phyloP scores from a whole-genome alignment of 2,329 filamentous ascomycete species.

The Nothophoma quercina region DNA sequence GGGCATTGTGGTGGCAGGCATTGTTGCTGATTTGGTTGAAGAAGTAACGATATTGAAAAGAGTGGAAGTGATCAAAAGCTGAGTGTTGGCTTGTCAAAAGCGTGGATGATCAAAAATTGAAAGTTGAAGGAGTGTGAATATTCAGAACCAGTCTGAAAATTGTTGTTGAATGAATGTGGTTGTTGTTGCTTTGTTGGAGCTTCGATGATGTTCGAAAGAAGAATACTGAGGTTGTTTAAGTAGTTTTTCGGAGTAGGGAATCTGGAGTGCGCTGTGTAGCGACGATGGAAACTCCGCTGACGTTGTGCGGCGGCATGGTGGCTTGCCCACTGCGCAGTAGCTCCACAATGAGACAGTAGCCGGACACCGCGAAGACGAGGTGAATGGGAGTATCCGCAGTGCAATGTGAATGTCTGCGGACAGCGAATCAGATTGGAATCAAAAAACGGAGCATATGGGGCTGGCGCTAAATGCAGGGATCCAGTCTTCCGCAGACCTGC shows the following conservation, averaged over 20 bases:
- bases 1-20: constrained; percentile 17
- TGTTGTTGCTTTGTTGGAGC: constrained; percentile 17
- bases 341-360: constrained; percentile 33
- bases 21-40: constrained; percentile 15
- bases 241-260: constrained; percentile 6
- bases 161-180: constrained; percentile 16
- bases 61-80: constrained; percentile 17
- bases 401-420: constrained; percentile 6
- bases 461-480: not conserved
- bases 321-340: constrained; percentile 11
- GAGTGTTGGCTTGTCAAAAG: constrained; percentile 16
- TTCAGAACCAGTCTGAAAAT: constrained; percentile 22
- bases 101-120: constrained; percentile 1
- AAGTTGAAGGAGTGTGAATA: constrained; percentile 20
- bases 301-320: constrained; percentile 16
- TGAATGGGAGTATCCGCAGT: constrained; percentile 22
- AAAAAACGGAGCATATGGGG: constrained; percentile 2
- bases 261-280: constrained; percentile 13
- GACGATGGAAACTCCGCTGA: constrained; percentile 16
- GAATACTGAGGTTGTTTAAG: constrained; percentile 16
- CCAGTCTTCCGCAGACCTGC: not conserved
- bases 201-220: constrained; percentile 22
- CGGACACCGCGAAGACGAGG: constrained; percentile 26
- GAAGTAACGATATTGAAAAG: constrained; percentile 8
- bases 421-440: constrained; percentile 16